Evolutionary conservation across 768 basidiomycete genomes (phyloP), one percentile per base, ranked within the genome.

Genomic region (Boletus pseudo-olivaceus): DNA sequence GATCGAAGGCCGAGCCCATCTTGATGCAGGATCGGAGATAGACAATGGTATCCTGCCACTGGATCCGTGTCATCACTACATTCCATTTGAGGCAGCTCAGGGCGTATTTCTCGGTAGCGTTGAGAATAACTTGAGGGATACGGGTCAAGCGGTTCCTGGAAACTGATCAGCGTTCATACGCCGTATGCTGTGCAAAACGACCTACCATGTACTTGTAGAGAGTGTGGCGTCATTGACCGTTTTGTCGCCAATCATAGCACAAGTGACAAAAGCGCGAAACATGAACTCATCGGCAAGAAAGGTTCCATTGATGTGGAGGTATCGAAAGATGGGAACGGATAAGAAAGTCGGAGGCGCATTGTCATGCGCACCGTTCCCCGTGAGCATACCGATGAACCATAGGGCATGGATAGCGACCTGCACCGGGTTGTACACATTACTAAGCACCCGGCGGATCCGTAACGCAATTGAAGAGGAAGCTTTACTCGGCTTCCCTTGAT

Each of bases 171-270:
- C 9, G 19, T 20, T 30, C 14, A 37, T 37, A 26, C 30, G 15
- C n/a, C 7, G 5, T 20, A 37, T 33, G 15, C 30, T 32, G 26
- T 1, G 6, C 4, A 20, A 46, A 29, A 20, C 15, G 23, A 55
- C 66, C n/a, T 19, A 75, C 72, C 72, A 73, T 32, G 55, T 54
- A 20, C 52, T 73, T n/a, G 64, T 57, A 17, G 69, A 52, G 47
- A 73, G 67, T 4, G 64, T 58, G 33, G 46, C 46, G 26, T 73
- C 73, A 14, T 73, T 73, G 26, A 75, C 53, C 9, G 63, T 57
- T 50, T 73, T 73, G 41, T 73, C 72, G 7, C 66, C 57, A 46
- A 73, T 62, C 67, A 75, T 73, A 26, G 73, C 69, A 47, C 69
- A 75, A 23, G 57, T 40, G 37, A 72, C 57, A 44, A 73, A 75